phyloP scores from a whole-genome alignment of 805 yeast species.

The Metschnikowia bowlesiae region DNA sequence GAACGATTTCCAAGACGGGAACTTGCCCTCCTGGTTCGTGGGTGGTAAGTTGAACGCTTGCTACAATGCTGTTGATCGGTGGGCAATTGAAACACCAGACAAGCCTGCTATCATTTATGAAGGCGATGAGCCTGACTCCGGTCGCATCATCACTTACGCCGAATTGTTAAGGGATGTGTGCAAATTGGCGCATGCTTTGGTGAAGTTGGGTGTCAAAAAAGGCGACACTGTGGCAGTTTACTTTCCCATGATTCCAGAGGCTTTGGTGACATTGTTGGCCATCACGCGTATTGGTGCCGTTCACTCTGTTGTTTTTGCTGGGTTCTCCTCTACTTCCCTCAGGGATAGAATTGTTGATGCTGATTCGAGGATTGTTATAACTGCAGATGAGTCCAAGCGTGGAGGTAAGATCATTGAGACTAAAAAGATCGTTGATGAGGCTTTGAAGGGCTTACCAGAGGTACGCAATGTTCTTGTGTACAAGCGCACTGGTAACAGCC shows the following conservation, averaged over 20 bases:
- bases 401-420: constrained; percentile 93
- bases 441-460: constrained; percentile 65
- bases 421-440: constrained; percentile 94
- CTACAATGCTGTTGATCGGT: constrained; percentile 93
- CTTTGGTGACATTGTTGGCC: constrained; percentile 90
- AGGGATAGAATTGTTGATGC: constrained; percentile 90
- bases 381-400: constrained; percentile 92
- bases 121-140: constrained; percentile 83
- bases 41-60: constrained; percentile 92
- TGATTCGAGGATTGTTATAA: constrained; percentile 76
- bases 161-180: constrained; percentile 82
- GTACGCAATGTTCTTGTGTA: constrained; percentile 83
- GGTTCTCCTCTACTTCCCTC: constrained; percentile 90
- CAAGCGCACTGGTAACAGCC: constrained; percentile 77
- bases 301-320: constrained; percentile 95
- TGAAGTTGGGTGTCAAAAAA: constrained; percentile 79
- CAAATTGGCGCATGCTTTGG: constrained; percentile 79
- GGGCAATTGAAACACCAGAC: constrained; percentile 82
- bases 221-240: constrained; percentile 97
- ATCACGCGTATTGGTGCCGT: constrained; percentile 91
- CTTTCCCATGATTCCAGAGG: constrained; percentile 97
- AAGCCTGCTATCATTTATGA: constrained; percentile 84
- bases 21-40: constrained; percentile 82
- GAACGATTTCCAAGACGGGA: constrained; percentile 53
- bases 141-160: constrained; percentile 73